These are phyloP conservation scores for Borovskyia barvae DNA, from an alignment of 208 protist genomes.

Conservation along the genomic window DNA sequence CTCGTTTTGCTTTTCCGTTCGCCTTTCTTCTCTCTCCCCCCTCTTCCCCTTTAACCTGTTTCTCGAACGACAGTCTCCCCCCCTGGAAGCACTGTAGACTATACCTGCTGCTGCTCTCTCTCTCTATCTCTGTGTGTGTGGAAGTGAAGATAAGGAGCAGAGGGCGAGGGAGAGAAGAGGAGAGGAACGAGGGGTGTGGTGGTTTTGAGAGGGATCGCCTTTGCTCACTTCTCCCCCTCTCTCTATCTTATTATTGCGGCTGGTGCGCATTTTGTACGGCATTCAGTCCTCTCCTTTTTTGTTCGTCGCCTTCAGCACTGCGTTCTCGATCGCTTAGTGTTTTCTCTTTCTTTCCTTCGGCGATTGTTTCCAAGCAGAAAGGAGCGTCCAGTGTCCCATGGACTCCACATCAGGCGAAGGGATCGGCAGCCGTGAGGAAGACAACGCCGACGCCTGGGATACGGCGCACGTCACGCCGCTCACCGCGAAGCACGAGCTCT, in stretches of 20 bases:
- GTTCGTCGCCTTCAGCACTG: not conserved
- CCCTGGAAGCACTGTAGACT: too few species aligned
- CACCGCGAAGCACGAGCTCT: conserved; percentile 5
- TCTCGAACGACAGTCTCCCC: too few species aligned
- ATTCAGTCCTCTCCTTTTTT: not conserved
- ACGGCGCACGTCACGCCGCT: conserved; percentile 7
- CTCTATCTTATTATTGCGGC: conserved; percentile 3
- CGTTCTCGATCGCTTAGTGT: conserved; percentile 3
- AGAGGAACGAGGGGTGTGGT: not conserved
- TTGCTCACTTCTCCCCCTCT: conserved; percentile 1
- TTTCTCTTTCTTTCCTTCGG: conserved; percentile 1
- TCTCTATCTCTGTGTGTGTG: too few species aligned
- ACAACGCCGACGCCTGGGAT: conserved; percentile 11
- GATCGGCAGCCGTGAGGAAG: not conserved
- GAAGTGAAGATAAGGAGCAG: too few species aligned
- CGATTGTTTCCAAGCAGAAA: not conserved
- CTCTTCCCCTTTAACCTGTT: not conserved
- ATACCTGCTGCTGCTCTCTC: not conserved
- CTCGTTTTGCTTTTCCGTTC: not conserved
- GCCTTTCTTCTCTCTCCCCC: not conserved
- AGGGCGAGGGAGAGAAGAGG: not conserved
- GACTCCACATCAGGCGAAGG: not conserved
- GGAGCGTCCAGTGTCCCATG: too few species aligned
- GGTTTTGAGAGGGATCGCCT: too few species aligned
- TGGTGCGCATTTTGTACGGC: not conserved